These are phyloP conservation scores for Yamadazyma nakazawae DNA, from an alignment of 805 yeast genomes.

Conservation along the genomic window DNA sequence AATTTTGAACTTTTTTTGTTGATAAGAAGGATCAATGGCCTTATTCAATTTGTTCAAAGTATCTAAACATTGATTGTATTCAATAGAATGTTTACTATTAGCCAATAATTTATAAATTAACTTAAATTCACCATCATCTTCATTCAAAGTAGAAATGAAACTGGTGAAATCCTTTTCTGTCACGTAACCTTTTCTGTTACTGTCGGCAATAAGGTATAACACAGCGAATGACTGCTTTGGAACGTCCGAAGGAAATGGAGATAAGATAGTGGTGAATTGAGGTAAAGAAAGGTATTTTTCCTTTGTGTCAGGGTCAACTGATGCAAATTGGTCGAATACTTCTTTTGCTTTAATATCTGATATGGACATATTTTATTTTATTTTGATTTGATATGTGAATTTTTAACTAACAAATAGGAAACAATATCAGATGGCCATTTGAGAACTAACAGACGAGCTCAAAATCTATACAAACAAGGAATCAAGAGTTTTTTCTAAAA, in stretches of 20 bases:
- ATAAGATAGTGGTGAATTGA: slow-evolving; percentile 34
- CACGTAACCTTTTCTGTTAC: slow-evolving; percentile 62
- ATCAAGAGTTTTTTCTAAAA: not conserved
- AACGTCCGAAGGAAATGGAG: slow-evolving; percentile 41
- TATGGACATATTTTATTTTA: slow-evolving; percentile 3
- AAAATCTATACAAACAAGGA: not conserved
- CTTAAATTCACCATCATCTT: slow-evolving; percentile 30
- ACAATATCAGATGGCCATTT: not conserved
- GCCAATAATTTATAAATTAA: slow-evolving; percentile 24
- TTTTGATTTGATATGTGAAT: not conserved
- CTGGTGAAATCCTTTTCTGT: slow-evolving; percentile 68
- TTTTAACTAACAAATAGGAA: not conserved
- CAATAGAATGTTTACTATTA: slow-evolving; percentile 11
- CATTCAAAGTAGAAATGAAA: slow-evolving; percentile 52
- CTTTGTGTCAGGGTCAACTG: slow-evolving; percentile 19
- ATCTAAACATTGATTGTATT: slow-evolving; percentile 34
- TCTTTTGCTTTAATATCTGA: slow-evolving; percentile 28
- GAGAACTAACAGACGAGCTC: not conserved
- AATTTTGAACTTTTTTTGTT: slow-evolving; percentile 38
- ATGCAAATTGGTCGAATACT: slow-evolving; percentile 38
- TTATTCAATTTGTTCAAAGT: slow-evolving; percentile 34
- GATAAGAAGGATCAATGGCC: slow-evolving; percentile 40
- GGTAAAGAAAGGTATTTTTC: slow-evolving; percentile 31
- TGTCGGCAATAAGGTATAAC: slow-evolving; percentile 79
- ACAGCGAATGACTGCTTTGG: slow-evolving; percentile 43